phyloP scores from a whole-genome alignment of 108 stramenopile genomes.

The Schizochytrium sp. region DNA sequence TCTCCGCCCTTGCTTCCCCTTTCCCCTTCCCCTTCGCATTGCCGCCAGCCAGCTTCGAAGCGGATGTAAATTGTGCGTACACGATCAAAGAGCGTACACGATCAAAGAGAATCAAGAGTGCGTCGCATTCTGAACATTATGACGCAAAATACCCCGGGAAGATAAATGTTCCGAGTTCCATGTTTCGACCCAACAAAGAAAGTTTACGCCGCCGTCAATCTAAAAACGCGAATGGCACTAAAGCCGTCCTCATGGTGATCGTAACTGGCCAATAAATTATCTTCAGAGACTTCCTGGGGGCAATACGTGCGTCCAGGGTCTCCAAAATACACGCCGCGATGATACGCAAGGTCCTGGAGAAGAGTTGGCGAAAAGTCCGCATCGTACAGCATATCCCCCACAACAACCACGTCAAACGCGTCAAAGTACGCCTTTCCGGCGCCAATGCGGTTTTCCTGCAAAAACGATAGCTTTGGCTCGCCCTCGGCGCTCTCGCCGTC shows the following conservation, averaged over 20 bases:
- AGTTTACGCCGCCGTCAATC: neutral
- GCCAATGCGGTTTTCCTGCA: neutral
- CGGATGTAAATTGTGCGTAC: too few relatives aligned
- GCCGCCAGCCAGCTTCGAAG: too few relatives aligned
- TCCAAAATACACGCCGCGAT: neutral
- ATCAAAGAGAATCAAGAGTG: too few relatives aligned
- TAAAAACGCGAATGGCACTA: neutral
- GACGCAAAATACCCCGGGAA: too few relatives aligned
- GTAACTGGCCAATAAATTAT: neutral
- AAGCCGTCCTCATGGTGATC: neutral
- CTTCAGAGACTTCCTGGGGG: neutral
- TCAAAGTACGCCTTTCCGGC: neutral
- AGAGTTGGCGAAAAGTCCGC: neutral
- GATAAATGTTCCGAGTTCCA: too few relatives aligned
- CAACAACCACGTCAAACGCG: neutral
- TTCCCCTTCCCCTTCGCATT: too few relatives aligned
- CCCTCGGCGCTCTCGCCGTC: neutral
- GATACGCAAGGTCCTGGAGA: neutral
- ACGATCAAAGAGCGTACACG: too few relatives aligned
- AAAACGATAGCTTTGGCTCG: neutral
- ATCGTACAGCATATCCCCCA: constrained; percentile 11
- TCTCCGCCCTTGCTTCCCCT: too few relatives aligned
- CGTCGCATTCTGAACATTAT: too few relatives aligned
- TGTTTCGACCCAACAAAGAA: neutral
- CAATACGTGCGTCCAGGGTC: neutral